Conservation (phyloP, 179 eudicot species). For the Actinidia arguta region DNA sequence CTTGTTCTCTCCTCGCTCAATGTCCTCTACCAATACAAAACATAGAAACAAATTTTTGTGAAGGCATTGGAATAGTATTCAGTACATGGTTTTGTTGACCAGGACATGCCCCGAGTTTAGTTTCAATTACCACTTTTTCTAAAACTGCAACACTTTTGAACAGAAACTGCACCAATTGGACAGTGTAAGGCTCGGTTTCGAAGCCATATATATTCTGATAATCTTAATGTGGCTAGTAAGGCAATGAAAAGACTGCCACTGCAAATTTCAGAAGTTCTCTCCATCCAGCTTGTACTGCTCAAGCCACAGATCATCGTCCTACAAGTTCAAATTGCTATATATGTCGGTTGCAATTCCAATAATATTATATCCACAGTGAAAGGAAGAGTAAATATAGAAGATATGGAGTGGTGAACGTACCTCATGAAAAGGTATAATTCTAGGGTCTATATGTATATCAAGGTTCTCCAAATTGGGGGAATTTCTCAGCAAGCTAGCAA, state of each 20-base stretch:
- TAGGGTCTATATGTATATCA: not conserved
- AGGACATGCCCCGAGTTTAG: too few relatives aligned
- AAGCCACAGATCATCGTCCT: slow-evolving; percentile 2
- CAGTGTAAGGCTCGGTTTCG: not conserved
- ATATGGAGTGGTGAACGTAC: not conserved
- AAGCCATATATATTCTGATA: not conserved
- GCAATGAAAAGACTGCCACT: not conserved
- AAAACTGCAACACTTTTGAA: not conserved
- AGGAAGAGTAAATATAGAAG: too few relatives aligned
- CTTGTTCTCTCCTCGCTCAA: not conserved
- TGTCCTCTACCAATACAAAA: not conserved
- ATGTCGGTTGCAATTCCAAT: not conserved
- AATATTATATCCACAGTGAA: not conserved
- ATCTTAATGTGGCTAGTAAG: slow-evolving; percentile 10
- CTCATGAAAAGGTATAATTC: not conserved
- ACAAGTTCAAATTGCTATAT: not conserved
- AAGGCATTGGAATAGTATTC: too few relatives aligned
- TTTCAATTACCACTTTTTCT: slow-evolving; percentile 3
- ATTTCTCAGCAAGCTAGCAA: slow-evolving; percentile 22
- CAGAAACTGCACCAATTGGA: slow-evolving; percentile 16
- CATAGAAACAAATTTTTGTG: not conserved
- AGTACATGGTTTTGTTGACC: too few relatives aligned
- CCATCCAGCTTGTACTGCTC: not conserved
- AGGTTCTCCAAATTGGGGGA: slow-evolving; percentile 23
- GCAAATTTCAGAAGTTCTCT: slow-evolving; percentile 11